Conservation (phyloP, 2,329 filamentous ascomycete genomes). For the Penicillium hordei region DNA sequence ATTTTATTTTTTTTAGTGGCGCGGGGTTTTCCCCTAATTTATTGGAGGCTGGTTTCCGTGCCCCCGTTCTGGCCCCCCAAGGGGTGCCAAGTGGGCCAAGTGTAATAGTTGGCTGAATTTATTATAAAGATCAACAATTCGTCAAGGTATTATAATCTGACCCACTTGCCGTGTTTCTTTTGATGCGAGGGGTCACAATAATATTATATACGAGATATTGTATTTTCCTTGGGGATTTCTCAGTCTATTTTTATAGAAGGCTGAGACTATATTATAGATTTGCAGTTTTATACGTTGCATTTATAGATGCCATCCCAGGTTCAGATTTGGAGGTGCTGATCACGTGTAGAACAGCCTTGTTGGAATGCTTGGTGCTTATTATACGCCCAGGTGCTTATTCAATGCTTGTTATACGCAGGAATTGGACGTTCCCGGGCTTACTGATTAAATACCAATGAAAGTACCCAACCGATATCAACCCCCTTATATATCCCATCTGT, state of each 20-base stretch:
- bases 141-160: neutral
- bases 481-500: neutral
- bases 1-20: neutral
- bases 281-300: neutral
- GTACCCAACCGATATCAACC: neutral
- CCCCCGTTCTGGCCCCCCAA: conserved; percentile 2
- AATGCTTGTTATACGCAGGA: neutral
- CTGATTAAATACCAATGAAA: neutral
- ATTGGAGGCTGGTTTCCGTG: neutral
- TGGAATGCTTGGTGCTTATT: neutral
- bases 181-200: neutral
- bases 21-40: conserved; percentile 7
- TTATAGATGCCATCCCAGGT: neutral
- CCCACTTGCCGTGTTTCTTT: conserved; percentile 5
- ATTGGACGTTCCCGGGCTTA: neutral
- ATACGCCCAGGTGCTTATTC: neutral
- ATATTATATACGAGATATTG: neutral
- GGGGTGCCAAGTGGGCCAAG: conserved; percentile 9
- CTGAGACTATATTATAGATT: neutral
- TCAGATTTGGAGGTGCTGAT: neutral
- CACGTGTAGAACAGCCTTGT: neutral
- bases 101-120: neutral
- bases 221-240: neutral
- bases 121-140: neutral
- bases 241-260: neutral